Evolutionary conservation across 106 monocot genomes (phyloP), one percentile per base, ranked within the genome.

Genomic region (Gastrodia elata): DNA sequence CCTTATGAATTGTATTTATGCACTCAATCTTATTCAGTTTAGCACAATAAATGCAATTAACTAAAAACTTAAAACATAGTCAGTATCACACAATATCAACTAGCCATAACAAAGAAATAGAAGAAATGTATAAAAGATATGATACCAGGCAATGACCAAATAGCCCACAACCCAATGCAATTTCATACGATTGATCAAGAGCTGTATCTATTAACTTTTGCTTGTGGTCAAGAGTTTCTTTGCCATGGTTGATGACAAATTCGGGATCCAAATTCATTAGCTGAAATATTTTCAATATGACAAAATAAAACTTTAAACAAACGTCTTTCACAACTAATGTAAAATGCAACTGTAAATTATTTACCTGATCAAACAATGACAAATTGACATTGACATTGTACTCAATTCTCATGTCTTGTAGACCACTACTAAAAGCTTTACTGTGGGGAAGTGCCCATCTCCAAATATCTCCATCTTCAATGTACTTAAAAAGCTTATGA

Each of bases 391-490:
- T 92, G 30, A 84, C 80, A 77, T 97, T 80, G 75, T 75, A 92
- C 70, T 97, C 92, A 39, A 97, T 81, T 27, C 86, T 82, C 78
- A 88, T 39, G 80, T 92, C 86, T 78, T 84, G 88, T 35, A 97
- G 74, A 38, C 96, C 96, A 71, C 90, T 90, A 69, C 88, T 86
- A 73, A 97, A 97, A 76, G 92, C 96, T 83, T 90, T 89, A 83
- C 92, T 97, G 68, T 79, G 34, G 16, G 88, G 87, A 75, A 97
- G 79, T 37, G 71, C 75, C 96, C 96, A 97, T 39, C 85, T 92
- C 96, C 96, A 97, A 25, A 97, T 73, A 82, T 97, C 96, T 25
- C 76, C 96, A 86, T 97, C 92, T 83, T 97, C 96, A 56, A 97
- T 80, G 79, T 79, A 82, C 76, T 83, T 88, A 78, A 87, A 92